Evolutionary conservation across 148 eudicot species (phyloP).

Genomic region (Nepenthes mirabilis): DNA sequence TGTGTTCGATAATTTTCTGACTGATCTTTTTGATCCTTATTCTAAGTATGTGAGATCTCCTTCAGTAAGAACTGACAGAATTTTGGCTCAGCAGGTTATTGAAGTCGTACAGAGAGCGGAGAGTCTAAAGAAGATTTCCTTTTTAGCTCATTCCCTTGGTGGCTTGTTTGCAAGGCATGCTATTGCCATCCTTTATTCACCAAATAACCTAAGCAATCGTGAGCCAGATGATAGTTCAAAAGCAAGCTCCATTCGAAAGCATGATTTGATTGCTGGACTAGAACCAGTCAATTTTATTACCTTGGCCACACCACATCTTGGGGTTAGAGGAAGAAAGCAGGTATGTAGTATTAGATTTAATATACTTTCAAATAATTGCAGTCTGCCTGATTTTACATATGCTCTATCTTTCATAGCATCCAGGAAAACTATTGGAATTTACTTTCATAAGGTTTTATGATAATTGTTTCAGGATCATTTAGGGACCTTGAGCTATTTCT

Average conservation of each 20-base stretch:
- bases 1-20: too few relatives aligned
- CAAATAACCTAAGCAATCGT: constrained; percentile 13
- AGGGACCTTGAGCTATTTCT: too few relatives aligned
- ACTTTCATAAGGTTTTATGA: too few relatives aligned
- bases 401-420: too few relatives aligned
- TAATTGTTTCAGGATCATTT: too few relatives aligned
- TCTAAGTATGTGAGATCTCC: too few relatives aligned
- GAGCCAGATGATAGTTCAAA: constrained; percentile 20
- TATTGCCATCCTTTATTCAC: constrained; percentile 50
- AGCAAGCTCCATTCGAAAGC: constrained; percentile 13
- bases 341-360: constrained; percentile 18
- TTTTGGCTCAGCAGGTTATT: constrained; percentile 39
- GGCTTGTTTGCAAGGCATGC: constrained; percentile 95
- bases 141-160: constrained; percentile 96
- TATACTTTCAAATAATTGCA: not conserved
- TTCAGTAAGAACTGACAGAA: not conserved
- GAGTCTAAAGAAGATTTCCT: constrained; percentile 75
- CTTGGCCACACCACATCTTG: constrained; percentile 97
- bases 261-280: constrained; percentile 65
- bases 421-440: too few relatives aligned
- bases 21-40: too few relatives aligned
- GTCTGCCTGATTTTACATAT: too few relatives aligned
- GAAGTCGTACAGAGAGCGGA: constrained; percentile 60
- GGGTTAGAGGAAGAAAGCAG: constrained; percentile 97
- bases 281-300: constrained; percentile 87